Percentiles rank a stretch among this genome's conserved stretches.
These are phyloP conservation scores for Aurifilum marmelostoma DNA, from an alignment of 2,329 filamentous ascomycete species.

Conservation along the genomic window DNA sequence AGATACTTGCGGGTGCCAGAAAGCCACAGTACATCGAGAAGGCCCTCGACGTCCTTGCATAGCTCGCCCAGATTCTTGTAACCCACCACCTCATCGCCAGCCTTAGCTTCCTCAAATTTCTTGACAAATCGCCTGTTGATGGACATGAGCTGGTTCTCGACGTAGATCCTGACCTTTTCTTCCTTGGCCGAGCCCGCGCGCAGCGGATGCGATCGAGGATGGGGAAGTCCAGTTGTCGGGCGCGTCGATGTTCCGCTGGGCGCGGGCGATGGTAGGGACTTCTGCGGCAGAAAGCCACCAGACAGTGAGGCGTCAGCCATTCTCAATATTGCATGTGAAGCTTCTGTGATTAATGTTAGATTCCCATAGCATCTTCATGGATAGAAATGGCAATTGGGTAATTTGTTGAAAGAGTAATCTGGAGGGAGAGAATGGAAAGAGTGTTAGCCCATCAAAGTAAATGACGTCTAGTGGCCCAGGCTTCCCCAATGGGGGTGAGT, in stretches of 20 bases:
- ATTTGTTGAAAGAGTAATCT: not conserved
- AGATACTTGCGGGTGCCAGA: constrained; percentile 75
- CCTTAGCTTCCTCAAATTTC: constrained; percentile 54
- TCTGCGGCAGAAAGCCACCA: constrained; percentile 56
- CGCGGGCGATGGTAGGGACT: constrained; percentile 56
- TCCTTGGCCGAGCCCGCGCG: constrained; percentile 62
- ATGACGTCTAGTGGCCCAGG: constrained; percentile 12
- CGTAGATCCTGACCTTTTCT: constrained; percentile 60
- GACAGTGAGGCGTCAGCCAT: constrained; percentile 35
- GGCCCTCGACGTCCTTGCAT: constrained; percentile 71
- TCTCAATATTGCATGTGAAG: constrained; percentile 18
- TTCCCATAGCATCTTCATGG: constrained; percentile 22
- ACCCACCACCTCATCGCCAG: constrained; percentile 52
- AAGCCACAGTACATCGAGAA: constrained; percentile 84
- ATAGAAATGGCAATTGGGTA: not conserved
- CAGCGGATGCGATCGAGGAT: constrained; percentile 56
- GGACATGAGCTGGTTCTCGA: constrained; percentile 56
- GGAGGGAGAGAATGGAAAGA: not conserved
- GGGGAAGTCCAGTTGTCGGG: constrained; percentile 51
- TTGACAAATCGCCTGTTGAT: constrained; percentile 64
- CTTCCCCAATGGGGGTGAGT: not conserved
- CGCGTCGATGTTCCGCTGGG: constrained; percentile 53
- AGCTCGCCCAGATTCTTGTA: constrained; percentile 69
- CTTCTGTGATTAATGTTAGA: constrained; percentile 1
- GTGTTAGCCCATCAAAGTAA: not conserved